phyloP scores from a whole-genome alignment of 805 yeast genomes.

The Candida methanosorbosa region DNA sequence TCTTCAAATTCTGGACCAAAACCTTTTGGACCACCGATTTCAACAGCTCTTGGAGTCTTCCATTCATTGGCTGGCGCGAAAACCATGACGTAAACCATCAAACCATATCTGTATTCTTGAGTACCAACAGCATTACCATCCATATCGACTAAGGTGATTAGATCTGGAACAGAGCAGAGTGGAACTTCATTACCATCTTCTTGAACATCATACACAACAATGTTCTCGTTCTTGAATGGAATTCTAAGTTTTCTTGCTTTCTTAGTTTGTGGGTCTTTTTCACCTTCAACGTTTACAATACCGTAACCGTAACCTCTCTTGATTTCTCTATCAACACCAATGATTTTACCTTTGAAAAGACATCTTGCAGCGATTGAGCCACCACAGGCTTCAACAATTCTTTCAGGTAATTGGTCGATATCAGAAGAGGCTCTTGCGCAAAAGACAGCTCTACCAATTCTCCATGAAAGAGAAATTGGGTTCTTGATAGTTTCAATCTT shows the following conservation, averaged over 20 bases:
- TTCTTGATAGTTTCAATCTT: slow-evolving; percentile 21
- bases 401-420: slow-evolving; percentile 23
- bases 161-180: slow-evolving; percentile 32
- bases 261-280: slow-evolving; percentile 2
- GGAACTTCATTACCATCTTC: slow-evolving; percentile 14
- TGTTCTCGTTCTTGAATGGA: slow-evolving; percentile 39
- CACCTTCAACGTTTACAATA: slow-evolving; percentile 28
- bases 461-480: slow-evolving; percentile 32
- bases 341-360: slow-evolving; percentile 33
- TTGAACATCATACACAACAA: slow-evolving; percentile 20
- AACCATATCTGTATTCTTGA: slow-evolving; percentile 34
- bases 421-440: slow-evolving; percentile 26
- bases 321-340: slow-evolving; percentile 32
- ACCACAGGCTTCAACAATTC: slow-evolving; percentile 27
- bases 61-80: slow-evolving; percentile 27
- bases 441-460: slow-evolving; percentile 33
- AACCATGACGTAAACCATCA: slow-evolving; percentile 30
- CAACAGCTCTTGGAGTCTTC: slow-evolving; percentile 26
- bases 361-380: slow-evolving; percentile 21
- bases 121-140: slow-evolving; percentile 39
- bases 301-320: slow-evolving; percentile 37
- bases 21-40: slow-evolving; percentile 32
- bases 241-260: slow-evolving; percentile 18
- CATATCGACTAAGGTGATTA: slow-evolving; percentile 29
- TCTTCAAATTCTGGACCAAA: slow-evolving; percentile 28